These are phyloP conservation scores for Phytopythium ostracodes DNA, from an alignment of 352 stramenopile genomes.

Conservation along the genomic window DNA sequence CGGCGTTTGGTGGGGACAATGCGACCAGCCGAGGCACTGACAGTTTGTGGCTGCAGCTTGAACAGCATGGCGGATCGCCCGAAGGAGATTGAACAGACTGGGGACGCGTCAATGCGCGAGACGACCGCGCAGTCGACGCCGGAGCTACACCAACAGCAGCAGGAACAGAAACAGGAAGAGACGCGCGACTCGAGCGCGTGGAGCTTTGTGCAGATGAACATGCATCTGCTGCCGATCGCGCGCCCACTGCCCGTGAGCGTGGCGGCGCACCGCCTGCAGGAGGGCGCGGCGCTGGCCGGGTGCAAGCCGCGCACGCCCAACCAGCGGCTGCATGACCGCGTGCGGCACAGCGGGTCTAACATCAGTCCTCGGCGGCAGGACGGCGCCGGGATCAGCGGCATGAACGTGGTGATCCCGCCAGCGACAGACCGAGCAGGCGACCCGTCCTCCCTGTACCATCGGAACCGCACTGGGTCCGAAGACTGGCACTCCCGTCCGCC, in stretches of 20 bases:
- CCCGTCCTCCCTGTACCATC: neutral
- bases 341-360: conserved; percentile 43
- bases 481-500: conserved; percentile 24
- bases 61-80: neutral
- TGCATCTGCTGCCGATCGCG: conserved; percentile 74
- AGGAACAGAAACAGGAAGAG: too few species aligned
- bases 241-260: conserved; percentile 55
- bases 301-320: conserved; percentile 50
- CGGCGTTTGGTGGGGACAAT: neutral
- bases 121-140: neutral
- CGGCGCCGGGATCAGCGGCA: conserved; percentile 11
- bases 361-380: conserved; percentile 69
- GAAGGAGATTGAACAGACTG: neutral
- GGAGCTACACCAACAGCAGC: neutral
- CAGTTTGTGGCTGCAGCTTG: neutral
- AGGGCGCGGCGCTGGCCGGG: conserved; percentile 24
- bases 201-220: conserved; percentile 88
- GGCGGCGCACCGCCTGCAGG: conserved; percentile 32
- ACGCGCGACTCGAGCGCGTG: conserved; percentile 53
- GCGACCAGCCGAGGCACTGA: too few species aligned
- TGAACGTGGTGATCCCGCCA: conserved; percentile 3
- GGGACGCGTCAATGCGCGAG: neutral
- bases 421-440: neutral
- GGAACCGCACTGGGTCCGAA: conserved; percentile 22
- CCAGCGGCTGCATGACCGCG: conserved; percentile 52